Evolutionary conservation across 1,284 basidiomycete genomes (phyloP), one percentile per base, ranked within the genome.

Genomic region (Cryptococcus wingfieldii): DNA sequence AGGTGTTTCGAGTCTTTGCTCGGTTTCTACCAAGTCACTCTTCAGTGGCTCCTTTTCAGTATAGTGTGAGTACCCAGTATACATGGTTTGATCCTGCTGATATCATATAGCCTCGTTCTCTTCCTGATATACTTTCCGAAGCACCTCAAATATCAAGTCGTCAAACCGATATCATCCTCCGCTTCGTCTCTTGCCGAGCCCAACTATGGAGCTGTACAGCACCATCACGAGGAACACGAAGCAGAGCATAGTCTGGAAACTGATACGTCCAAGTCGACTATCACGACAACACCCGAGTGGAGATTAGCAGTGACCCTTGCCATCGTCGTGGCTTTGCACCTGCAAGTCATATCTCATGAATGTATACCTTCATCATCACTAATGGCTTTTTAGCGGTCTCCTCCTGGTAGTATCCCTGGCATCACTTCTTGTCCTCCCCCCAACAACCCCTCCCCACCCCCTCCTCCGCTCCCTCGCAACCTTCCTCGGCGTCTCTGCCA

Each of bases 121-220:
- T 98, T 90, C 78, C 87, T 98, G 76, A 78, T 89, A 46, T 98
- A 94, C 81, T 98, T 92, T 70, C 94, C 94, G 0, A 77, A 81
- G 12, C 84, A 89, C 63, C 83, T 87, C 63, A 91, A 92, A 72
- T 90, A 86, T 70, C 66, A 70, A 46, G 60, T 79, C 75, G 60
- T 77, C 76, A 41, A 70, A 25, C 67, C 67, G 6, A 52, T 70
- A 28, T 47, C 46, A 12, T 47, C 46, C n/a, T 28, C 25, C 7
- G 46, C 25, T 16, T 47, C 46, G 6, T 41, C 58, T 1, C 23
- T 38, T 13, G 44, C 28, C 18, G 38, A 46, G 38, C 37, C 27
- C 5, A 37, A 37, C 8, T 62, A 62, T 38, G 52, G 54, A 9
- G 55, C 55, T 37, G 37, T 50, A 51, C 8, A 28, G 38, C 37